phyloP scores from a whole-genome alignment of 2,329 filamentous ascomycete species.

The Colletotrichum tropicicola region DNA sequence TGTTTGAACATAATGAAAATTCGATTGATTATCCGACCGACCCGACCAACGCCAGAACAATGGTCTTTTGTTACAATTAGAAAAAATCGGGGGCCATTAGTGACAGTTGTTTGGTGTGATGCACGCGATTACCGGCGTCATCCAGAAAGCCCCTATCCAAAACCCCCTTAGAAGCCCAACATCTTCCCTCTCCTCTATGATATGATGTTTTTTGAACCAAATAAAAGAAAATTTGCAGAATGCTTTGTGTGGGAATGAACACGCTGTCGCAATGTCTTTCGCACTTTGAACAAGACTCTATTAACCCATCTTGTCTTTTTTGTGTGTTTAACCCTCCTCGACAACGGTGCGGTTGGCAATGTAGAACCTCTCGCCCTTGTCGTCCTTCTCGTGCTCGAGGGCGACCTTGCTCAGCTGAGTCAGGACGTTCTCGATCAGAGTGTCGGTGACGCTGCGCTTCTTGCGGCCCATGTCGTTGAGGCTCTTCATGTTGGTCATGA shows the following conservation, averaged over 20 bases:
- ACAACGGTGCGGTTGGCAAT: conserved; percentile 31
- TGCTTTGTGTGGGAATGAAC: neutral
- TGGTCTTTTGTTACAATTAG: conserved; percentile 20
- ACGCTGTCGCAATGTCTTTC: neutral
- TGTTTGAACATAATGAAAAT: conserved; percentile 6
- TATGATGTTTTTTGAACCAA: neutral
- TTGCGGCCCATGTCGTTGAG: conserved; percentile 71
- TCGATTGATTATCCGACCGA: conserved; percentile 18
- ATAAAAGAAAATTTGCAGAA: neutral
- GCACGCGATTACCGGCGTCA: neutral
- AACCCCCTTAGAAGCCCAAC: neutral
- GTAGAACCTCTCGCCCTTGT: conserved; percentile 38
- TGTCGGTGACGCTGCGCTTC: conserved; percentile 54
- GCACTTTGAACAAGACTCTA: neutral
- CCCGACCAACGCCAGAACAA: conserved; percentile 22
- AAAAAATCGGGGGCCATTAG: conserved; percentile 12
- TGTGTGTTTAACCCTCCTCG: conserved; percentile 28
- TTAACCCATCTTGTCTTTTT: neutral
- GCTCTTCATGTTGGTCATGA: conserved; percentile 66
- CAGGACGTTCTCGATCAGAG: conserved; percentile 46
- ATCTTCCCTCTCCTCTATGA: conserved; percentile 10
- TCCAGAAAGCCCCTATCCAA: neutral
- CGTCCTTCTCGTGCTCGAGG: conserved; percentile 65
- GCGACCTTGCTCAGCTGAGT: conserved; percentile 71
- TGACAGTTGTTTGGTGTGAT: conserved; percentile 1